Base-by-base conservation (phyloP, 257 asterid species). In the Solanum clarkiae region DNA sequence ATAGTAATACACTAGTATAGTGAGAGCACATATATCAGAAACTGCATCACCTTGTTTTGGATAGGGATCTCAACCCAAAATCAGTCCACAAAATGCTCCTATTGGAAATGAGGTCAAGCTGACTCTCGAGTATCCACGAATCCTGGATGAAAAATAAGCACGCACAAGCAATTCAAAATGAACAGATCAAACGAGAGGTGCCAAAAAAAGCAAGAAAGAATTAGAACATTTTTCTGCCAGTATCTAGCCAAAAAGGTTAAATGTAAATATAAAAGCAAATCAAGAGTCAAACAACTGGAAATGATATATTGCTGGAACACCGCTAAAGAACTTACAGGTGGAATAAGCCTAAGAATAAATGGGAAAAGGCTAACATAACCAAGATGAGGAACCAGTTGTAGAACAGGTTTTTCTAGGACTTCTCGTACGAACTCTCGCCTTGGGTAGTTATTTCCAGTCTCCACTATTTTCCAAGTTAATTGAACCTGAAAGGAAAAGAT, bases 361-460 rank as follows among this genome's bases (percentile, higher is more conserved):
- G 98, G 99, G 84, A 97, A 97, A 80, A 97, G 97, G 96, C 98
- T 95, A 86, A 93, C 98, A 47, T 97, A 97, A 91, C 99, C 99
- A 86, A 92, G 68, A 90, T 95, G 98, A 86, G 98, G 98, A 90
- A 97, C 98, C 91, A 95, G 88, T 89, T 93, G 94, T 91, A 92
- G 86, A 82, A 81, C 89, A 70, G 99, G 98, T 72, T 91, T 86
- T 89, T 92, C 98, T 54, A 92, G 84, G 82, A 92, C 98, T 92
- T 97, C 95, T 59, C 98, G 91, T 84, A 92, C 83, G 49, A 93
- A 89, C 91, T 96, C 95, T 77, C 94, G 95, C 72, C 87, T 89
- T 45, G 98, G 98, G 71, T 93, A 90, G 72, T 87, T 80, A 45
- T 91, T 92, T 60, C 90, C 91, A 44, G 90, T 65, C 90, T 94